Base-by-base conservation (phyloP, 495 filamentous ascomycete genomes). In the Massariosphaeria phaeospora region DNA sequence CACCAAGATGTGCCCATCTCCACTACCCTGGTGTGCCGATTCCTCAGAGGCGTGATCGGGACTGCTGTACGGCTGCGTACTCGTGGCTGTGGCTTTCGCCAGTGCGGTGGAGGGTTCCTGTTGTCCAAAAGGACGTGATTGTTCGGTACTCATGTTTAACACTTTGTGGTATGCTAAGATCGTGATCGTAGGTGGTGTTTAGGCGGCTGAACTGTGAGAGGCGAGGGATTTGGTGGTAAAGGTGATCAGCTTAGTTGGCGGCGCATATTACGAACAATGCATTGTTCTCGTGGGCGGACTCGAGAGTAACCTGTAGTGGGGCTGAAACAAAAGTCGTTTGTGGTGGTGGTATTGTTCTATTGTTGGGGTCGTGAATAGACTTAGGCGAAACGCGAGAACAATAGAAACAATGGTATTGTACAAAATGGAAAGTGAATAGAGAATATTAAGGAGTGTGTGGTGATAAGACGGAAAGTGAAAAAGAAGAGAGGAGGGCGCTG, bases 311-410 rank as follows among this genome's bases (percentile, higher is more conserved):
- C 21, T 36, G 20, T 11, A 11, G 34, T 17, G 52, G 33, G 50
- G 55, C 55, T 58, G 57, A 61, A 55, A 61, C 57, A 51, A 51
- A 27, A 34, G 46, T 26, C 1, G 57, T 55, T 55, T 61, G 57
- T 43, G 36, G 40, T 35, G 42, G 34, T 54, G 34, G 41, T 35
- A 38, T 53, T 47, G 57, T 48, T 60, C 57, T 60, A 60, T 55
- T 55, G 57, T 61, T 21, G 50, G 43, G 38, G 18, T n/a, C 13
- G 13, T 44, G 34, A 57, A 41, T 52, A 31, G 48, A 25, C 5
- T 20, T 44, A 44, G 41, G 41, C 17, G 7, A 48, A 52, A 21
- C 33, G 18, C 13, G 27, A 18, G 12, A 12, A 59, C 47, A 50
- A 40, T 46, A 43, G 56, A 33, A 59, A 43, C 47, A 46, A 57